Percentiles rank a stretch among this genome's conserved stretches.
phyloP scores from a whole-genome alignment of 169 alveolate genomes.

The Cryptosporidium felis region DNA sequence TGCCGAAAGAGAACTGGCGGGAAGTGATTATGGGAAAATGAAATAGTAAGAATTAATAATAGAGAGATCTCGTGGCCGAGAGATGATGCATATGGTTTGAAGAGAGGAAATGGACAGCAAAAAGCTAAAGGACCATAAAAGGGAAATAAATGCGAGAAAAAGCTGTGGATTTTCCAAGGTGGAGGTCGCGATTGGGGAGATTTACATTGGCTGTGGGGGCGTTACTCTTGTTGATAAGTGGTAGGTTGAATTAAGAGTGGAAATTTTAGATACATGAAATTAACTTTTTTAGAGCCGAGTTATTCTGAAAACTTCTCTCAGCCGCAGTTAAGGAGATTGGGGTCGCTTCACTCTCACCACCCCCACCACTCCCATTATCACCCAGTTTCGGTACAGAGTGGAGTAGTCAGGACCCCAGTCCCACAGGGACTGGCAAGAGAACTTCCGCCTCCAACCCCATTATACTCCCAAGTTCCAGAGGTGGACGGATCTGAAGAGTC shows the following conservation, averaged over 20 bases:
- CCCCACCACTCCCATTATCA: slow-evolving; percentile 1
- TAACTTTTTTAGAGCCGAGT: neutral
- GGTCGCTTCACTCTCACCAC: slow-evolving; percentile 6
- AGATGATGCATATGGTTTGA: slow-evolving; percentile 3
- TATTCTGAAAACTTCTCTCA: slow-evolving; percentile 12
- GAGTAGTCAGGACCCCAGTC: slow-evolving; percentile 36
- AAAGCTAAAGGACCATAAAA: too few relatives aligned
- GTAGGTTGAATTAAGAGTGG: neutral
- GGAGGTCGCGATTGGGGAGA: slow-evolving; percentile 1
- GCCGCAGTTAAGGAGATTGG: slow-evolving; percentile 39
- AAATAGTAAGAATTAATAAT: slow-evolving; percentile 4
- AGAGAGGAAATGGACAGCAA: neutral
- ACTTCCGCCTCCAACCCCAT: slow-evolving; percentile 34
- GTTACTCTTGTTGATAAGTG: neutral
- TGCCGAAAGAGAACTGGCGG: neutral
- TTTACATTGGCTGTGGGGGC: neutral
- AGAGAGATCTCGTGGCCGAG: slow-evolving; percentile 5
- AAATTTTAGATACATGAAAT: neutral
- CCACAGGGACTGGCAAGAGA: slow-evolving; percentile 63
- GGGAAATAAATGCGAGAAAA: neutral
- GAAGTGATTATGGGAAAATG: neutral
- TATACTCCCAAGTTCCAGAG: slow-evolving; percentile 63
- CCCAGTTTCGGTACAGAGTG: slow-evolving; percentile 12
- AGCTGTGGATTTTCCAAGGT: neutral
- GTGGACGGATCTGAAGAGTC: slow-evolving; percentile 26